Base-by-base conservation (phyloP, 1,139 yeast species). In the Suhomyces choctaworum region DNA sequence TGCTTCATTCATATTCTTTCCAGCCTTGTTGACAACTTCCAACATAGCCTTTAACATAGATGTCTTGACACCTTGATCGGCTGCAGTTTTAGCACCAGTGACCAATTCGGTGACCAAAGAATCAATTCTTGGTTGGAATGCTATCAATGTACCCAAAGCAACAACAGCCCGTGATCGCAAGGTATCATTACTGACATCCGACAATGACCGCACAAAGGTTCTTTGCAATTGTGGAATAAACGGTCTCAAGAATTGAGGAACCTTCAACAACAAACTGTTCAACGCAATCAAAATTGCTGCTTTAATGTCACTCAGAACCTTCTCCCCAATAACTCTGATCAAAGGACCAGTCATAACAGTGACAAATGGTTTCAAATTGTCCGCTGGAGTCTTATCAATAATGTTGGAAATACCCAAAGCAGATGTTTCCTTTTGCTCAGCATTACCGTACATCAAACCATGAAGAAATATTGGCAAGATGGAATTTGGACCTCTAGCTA, bases 221-320 rank as follows among this genome's bases (percentile, higher is more conserved):
- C 99, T 78, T 65, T 94, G 98, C 49, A 94, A 72, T 67, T 94
- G 99, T 7, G 99, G 99, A 61, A 92, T 80, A 60, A 94, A 94
- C 9, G 99, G 98, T 56, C 94, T 79, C 61, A 94, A 73, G 58
- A 88, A 87, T 54, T 84, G 88, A 4, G 98, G 97, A 50, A 92
- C 85, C 69, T 88, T 87, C 25, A 67, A 64, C 54, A 94, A 78
- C 53, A 94, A 70, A 45, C 78, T 77, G 54, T 85, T 85, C 60
- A 94, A 74, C 1, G 97, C 95, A 48, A 75, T 73, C 55, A 94
- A 71, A 49, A 94, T 92, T 16, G 96, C 96, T 21, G 96, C 82
- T 71, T 92, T 92, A 52, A 92, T 87, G 48, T 88, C 95, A 44
- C 95, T 76, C 21, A 82, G 77, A 48, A 87, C 92, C 60, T 96